phyloP scores from a whole-genome alignment of 805 yeast species.

The Ogataea trehalophila region DNA sequence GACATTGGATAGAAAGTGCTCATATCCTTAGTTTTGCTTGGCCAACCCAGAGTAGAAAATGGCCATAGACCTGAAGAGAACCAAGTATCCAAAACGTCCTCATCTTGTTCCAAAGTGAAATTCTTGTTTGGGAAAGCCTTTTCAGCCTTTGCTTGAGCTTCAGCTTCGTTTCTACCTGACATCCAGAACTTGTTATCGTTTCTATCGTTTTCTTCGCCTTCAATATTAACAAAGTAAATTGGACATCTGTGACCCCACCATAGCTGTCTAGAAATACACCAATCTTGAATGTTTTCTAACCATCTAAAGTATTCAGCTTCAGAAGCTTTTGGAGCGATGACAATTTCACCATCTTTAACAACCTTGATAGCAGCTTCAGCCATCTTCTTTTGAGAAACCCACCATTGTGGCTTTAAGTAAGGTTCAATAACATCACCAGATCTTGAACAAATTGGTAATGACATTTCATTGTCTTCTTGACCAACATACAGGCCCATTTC shows the following conservation, averaged over 20 bases:
- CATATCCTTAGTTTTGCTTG: constrained; percentile 68
- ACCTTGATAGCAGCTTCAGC: constrained; percentile 84
- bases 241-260: constrained; percentile 99
- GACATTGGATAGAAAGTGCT: constrained; percentile 83
- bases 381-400: constrained; percentile 89
- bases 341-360: constrained; percentile 74
- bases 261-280: constrained; percentile 95
- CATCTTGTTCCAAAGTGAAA: constrained; percentile 86
- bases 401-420: constrained; percentile 97
- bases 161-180: constrained; percentile 78
- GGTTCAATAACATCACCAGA: constrained; percentile 98
- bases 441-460: constrained; percentile 89
- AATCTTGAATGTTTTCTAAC: constrained; percentile 94
- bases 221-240: constrained; percentile 79
- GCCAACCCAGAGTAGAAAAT: constrained; percentile 96
- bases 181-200: constrained; percentile 78
- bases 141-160: constrained; percentile 79
- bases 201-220: constrained; percentile 62
- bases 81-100: constrained; percentile 98
- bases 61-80: constrained; percentile 99
- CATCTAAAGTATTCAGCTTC: constrained; percentile 93
- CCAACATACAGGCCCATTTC: constrained; percentile 71
- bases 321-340: constrained; percentile 81
- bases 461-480: constrained; percentile 93
- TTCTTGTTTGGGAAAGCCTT: constrained; percentile 64